These are phyloP conservation scores for Alternaria incomplexa DNA, from an alignment of 2,329 filamentous ascomycete genomes.

Conservation along the genomic window DNA sequence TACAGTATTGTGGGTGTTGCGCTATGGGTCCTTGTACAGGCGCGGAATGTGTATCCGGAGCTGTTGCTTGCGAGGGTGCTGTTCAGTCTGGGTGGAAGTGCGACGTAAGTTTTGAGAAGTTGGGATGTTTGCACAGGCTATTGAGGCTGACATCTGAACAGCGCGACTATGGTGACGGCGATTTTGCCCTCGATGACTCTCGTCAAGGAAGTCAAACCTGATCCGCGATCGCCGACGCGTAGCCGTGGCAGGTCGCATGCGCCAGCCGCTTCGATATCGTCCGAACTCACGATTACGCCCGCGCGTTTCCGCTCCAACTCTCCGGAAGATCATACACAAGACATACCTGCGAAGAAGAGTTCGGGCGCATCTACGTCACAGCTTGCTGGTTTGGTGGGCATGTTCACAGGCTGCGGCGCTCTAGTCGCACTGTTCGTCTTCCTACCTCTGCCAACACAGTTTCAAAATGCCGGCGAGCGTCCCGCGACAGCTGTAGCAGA, in stretches of 20 bases:
- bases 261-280: slow-evolving; percentile 71
- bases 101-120: slow-evolving; percentile 63
- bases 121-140: not conserved
- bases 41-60: slow-evolving; percentile 85
- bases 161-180: slow-evolving; percentile 93
- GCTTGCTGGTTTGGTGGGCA: slow-evolving; percentile 86
- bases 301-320: slow-evolving; percentile 52
- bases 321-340: slow-evolving; percentile 18
- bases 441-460: slow-evolving; percentile 82
- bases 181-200: slow-evolving; percentile 76
- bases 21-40: slow-evolving; percentile 82
- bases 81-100: slow-evolving; percentile 92
- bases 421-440: slow-evolving; percentile 83
- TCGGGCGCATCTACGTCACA: slow-evolving; percentile 59
- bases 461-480: slow-evolving; percentile 74
- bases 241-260: slow-evolving; percentile 58
- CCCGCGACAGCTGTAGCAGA: slow-evolving; percentile 76
- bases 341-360: slow-evolving; percentile 24
- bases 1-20: slow-evolving; percentile 82
- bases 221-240: slow-evolving; percentile 35
- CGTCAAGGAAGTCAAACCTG: slow-evolving; percentile 29
- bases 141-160: slow-evolving; percentile 30
- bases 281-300: slow-evolving; percentile 77
- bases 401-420: slow-evolving; percentile 92
- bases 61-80: slow-evolving; percentile 81